Conservation (phyloP, 2,329 filamentous ascomycete species). For the Tolypocladium ophioglossoides region DNA sequence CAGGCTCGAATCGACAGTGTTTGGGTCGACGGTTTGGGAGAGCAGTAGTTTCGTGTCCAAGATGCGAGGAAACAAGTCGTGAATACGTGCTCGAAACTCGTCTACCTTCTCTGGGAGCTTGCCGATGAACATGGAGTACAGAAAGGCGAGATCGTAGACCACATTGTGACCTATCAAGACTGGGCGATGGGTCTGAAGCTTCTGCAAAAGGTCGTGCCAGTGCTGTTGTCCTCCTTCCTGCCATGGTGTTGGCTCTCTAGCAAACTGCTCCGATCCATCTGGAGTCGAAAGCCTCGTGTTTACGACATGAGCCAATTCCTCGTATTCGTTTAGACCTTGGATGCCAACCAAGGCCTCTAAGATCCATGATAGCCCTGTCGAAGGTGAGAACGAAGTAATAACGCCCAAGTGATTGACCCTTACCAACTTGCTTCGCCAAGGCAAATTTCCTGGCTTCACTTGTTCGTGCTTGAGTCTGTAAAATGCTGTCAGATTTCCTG, state of each 20-base stretch:
- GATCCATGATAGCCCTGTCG: neutral
- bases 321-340: neutral
- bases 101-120: conserved; percentile 40
- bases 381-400: neutral
- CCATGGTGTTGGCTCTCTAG: neutral
- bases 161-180: conserved; percentile 54
- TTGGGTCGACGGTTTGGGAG: neutral
- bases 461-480: neutral
- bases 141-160: conserved; percentile 52
- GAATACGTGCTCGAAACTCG: conserved; percentile 39
- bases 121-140: conserved; percentile 53
- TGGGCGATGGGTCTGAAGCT: neutral
- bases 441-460: neutral
- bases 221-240: neutral
- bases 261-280: neutral
- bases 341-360: neutral
- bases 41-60: conserved; percentile 35
- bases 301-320: neutral
- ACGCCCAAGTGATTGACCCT: neutral
- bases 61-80: conserved; percentile 35
- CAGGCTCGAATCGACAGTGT: conserved; percentile 16
- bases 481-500: no score
- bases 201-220: neutral
- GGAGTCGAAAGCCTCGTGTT: neutral
- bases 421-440: neutral